A percentile compares a stretch with the other conserved stretches of the same genome.
These are phyloP conservation scores for Strigomonas oncopelti DNA, from an alignment of 208 protist species.

Conservation along the genomic window DNA sequence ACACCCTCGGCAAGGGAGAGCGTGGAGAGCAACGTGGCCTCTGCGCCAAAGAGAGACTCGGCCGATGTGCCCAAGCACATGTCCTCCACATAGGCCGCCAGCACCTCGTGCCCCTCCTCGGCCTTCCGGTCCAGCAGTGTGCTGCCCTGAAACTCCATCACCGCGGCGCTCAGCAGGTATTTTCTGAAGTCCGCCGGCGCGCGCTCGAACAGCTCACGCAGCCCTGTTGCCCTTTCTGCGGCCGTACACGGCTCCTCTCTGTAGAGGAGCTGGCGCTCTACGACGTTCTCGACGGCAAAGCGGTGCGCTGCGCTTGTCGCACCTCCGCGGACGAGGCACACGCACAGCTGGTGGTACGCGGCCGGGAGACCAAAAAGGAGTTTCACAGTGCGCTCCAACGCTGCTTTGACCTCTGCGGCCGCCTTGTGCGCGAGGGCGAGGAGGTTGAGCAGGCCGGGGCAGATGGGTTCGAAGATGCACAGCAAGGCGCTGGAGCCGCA, in stretches of 20 bases:
- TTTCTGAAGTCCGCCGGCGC: too few species aligned
- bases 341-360: background rate
- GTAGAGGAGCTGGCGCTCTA: conserved; percentile 12
- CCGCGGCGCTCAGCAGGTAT: too few species aligned
- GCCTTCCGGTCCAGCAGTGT: too few species aligned
- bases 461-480: conserved; percentile 40
- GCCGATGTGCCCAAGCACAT: conserved; percentile 35
- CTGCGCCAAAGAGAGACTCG: conserved; percentile 48
- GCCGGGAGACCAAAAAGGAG: background rate
- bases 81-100: conserved; percentile 26
- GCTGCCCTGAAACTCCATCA: too few species aligned
- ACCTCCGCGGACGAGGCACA: conserved; percentile 13
- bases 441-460: conserved; percentile 46
- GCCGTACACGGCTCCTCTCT: background rate
- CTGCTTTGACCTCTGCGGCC: background rate
- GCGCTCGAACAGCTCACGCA: background rate
- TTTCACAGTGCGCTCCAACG: background rate
- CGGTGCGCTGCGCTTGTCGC: background rate
- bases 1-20: conserved; percentile 33
- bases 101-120: too few species aligned
- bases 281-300: conserved; percentile 7
- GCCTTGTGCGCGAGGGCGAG: conserved; percentile 15
- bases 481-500: conserved; percentile 29
- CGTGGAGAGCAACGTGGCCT: conserved; percentile 26
- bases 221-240: background rate